A percentile compares a stretch with the other conserved stretches of the same genome.
Evolutionary conservation across 2,329 filamentous ascomycete genomes (phyloP).

Genomic region (Trichoderma gracile): DNA sequence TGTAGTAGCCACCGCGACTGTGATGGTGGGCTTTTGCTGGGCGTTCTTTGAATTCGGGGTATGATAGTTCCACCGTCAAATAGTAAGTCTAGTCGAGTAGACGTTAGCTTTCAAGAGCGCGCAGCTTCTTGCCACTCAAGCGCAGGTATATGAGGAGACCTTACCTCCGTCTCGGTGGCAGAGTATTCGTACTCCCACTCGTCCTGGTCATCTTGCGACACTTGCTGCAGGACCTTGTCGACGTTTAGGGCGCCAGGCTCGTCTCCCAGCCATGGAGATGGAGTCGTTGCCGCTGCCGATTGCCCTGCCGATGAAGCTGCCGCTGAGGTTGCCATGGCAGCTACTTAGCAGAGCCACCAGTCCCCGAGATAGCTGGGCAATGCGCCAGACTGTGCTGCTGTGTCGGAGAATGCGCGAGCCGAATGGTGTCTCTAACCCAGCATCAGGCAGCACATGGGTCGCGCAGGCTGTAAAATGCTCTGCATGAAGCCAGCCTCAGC

Average conservation of each 20-base stretch:
- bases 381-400: not conserved
- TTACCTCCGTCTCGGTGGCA: constrained; percentile 61
- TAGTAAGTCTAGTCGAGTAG: constrained; percentile 57
- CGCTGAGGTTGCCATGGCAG: constrained; percentile 17
- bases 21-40: constrained; percentile 43
- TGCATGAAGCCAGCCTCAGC: not conserved
- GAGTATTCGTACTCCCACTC: constrained; percentile 71
- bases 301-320: not conserved
- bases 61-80: constrained; percentile 63
- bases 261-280: constrained; percentile 27
- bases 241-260: constrained; percentile 35
- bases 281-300: not conserved
- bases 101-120: not conserved
- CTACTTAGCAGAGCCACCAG: not conserved
- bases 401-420: not conserved
- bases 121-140: not conserved
- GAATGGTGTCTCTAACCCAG: not conserved
- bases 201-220: constrained; percentile 49
- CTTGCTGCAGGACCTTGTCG: constrained; percentile 34
- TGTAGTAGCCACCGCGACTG: constrained; percentile 50
- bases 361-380: not conserved
- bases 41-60: constrained; percentile 56
- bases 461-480: not conserved
- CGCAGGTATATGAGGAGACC: no score
- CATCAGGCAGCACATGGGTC: not conserved